Evolutionary conservation across 768 basidiomycete genomes (phyloP), one percentile per base, ranked within the genome.

Genomic region (Boletus fagicola): DNA sequence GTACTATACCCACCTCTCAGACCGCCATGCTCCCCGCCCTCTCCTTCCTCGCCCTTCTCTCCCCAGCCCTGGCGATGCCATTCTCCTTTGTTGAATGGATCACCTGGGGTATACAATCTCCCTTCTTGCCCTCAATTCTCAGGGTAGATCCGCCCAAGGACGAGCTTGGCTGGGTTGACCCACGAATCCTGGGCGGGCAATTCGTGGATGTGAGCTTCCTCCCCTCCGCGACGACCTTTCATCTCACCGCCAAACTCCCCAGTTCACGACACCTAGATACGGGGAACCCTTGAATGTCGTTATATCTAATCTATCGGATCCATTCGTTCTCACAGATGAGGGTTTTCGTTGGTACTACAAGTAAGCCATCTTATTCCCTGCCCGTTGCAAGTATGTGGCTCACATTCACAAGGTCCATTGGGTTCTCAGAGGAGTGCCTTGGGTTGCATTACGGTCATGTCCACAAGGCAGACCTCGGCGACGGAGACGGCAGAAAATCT

Each of bases 271-370:
- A 5, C 78, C 77, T 53, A 74, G 76, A 57, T 78, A 78, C 35
- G 92, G 92, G 43, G 92, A 94, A 73, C 92, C 92, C 13, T 72
- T 94, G 56, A 94, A 94, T 65, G 78, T 91, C 47, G 88, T 94
- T 64, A 85, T 94, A 44, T 88, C 90, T 28, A 87, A 83, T 45
- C 76, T 74, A 28, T 93, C 90, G 2, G 90, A 94, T 66, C 90
- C 92, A 0, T 87, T 82, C 68, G 74, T 94, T 53, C 83, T 94
- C 60, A 87, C 88, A 8, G 87, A 92, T 38, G 60, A 70, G 15
- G 92, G 92, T 5, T 81, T 94, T 62, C 80, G 78, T 47, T 70
- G 74, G 58, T 93, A 90, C 67, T 79, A 86, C 62, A 88, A 85
- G 87, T 89, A 63, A 24, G 44, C 22, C 24, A 35, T 26, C 57